Percentiles rank a stretch among this genome's conserved stretches.
These are phyloP conservation scores for Pilaira anomala DNA, from an alignment of 192 early-diverging fungal genomes.

Conservation along the genomic window DNA sequence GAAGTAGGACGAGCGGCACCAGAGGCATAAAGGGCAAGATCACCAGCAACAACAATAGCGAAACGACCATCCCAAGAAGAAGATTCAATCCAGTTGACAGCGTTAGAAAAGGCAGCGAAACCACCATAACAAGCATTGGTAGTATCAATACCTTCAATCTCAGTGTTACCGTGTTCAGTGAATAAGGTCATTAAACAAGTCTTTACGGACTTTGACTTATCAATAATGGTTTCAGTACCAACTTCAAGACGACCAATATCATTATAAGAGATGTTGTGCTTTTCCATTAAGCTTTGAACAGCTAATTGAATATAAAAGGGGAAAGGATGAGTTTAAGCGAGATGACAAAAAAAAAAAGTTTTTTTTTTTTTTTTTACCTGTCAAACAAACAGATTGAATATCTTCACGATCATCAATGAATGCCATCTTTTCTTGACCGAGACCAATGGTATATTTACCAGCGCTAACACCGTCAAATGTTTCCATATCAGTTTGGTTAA, in stretches of 20 bases:
- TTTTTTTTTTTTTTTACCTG: constrained; percentile 53
- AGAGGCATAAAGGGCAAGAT: constrained; percentile 94
- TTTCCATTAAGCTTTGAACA: constrained; percentile 89
- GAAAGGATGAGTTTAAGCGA: constrained; percentile 34
- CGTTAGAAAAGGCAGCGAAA: constrained; percentile 93
- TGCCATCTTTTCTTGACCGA: constrained; percentile 94
- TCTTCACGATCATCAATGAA: constrained; percentile 96
- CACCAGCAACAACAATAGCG: constrained; percentile 87
- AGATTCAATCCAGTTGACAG: constrained; percentile 96
- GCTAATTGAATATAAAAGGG: too few species aligned
- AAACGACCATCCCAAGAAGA: constrained; percentile 92
- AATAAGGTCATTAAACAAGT: constrained; percentile 96
- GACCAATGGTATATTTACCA: constrained; percentile 98
- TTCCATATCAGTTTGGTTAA: constrained; percentile 68
- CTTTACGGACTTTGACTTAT: constrained; percentile 99
- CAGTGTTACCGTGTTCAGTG: constrained; percentile 82
- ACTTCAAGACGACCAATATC: constrained; percentile 95
- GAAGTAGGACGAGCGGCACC: constrained; percentile 92
- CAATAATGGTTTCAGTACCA: constrained; percentile 98
- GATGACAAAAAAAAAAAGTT: constrained; percentile 1
- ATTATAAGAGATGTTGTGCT: constrained; percentile 81
- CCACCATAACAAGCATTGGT: constrained; percentile 99
- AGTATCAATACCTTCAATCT: constrained; percentile 95
- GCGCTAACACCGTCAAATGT: constrained; percentile 87
- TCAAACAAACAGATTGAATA: constrained; percentile 84